These are phyloP conservation scores for Tinospora cordifolia DNA, from an alignment of 164 flowering plant species.

Conservation along the genomic window DNA sequence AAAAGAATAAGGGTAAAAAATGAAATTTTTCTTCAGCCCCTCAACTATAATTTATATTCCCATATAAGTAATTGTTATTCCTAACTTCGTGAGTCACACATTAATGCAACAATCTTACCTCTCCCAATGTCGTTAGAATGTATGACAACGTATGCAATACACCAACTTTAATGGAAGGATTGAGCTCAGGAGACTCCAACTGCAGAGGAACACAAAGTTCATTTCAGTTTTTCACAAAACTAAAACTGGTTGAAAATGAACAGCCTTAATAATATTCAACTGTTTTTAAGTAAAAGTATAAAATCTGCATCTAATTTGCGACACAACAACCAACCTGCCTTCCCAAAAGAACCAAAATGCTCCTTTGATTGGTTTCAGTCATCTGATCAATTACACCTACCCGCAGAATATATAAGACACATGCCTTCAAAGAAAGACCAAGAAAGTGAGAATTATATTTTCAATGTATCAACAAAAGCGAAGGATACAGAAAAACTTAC, in stretches of 20 bases:
- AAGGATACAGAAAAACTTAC: not conserved
- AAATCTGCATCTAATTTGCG: not conserved
- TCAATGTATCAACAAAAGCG: not conserved
- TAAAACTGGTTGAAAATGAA: constrained; percentile 2
- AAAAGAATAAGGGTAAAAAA: too few relatives aligned
- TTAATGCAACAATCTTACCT: constrained; percentile 38
- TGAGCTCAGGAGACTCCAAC: constrained; percentile 60
- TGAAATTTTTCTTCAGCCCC: too few relatives aligned
- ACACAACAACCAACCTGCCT: constrained; percentile 49
- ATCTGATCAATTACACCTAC: constrained; percentile 91
- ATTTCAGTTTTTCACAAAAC: constrained; percentile 1
- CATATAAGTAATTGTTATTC: too few relatives aligned
- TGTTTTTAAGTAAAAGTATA: not conserved
- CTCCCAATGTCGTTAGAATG: constrained; percentile 73
- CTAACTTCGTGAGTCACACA: not conserved
- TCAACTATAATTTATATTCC: too few relatives aligned
- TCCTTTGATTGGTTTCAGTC: constrained; percentile 87
- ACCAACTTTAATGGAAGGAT: constrained; percentile 70
- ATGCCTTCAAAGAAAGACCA: constrained; percentile 56
- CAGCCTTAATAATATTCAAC: not conserved
- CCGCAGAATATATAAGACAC: constrained; percentile 81
- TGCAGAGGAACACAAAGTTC: constrained; percentile 29
- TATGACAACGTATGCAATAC: constrained; percentile 67
- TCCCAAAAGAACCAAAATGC: constrained; percentile 67
- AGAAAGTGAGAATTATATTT: not conserved